Base-by-base conservation (phyloP, 768 basidiomycete genomes). In the Strobilomyces echinocephalus region DNA sequence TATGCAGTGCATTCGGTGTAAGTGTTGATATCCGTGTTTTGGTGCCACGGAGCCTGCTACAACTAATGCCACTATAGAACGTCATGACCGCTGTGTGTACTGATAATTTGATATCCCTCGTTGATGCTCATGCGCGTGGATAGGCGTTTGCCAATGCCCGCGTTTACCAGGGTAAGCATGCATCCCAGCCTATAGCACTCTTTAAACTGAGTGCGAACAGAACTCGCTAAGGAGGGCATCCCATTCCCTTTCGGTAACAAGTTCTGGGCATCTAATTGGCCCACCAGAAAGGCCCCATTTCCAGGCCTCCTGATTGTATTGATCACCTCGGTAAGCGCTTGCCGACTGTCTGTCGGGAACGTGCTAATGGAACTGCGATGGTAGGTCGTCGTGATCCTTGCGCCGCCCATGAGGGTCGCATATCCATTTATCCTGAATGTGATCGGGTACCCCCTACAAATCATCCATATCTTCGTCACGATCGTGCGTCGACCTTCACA, bases 261-360 rank as follows among this genome's bases (percentile, higher is more conserved):
- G 21, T 79, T 83, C 59, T 82, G 80, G 81, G 81, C 82, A 4
- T 79, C 78, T 1, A 83, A 82, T 59, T 81, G 79, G 80, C 79
- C 80, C 3, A 78, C 77, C 3, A 78, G 80, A 12, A 78, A 76
- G 58, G 75, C 81, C 0, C 81, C 81, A 0, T 64, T 81, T 20
- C 79, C 80, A 0, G 81, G 79, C 0, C 71, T 82, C 7, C 74
- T 82, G 49, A 71, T 82, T 7, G 78, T 82, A 46, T 58, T 82
- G 24, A 79, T 81, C 28, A 74, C 77, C 14, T 78, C 80, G 1
- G 77, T 75, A 45, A 47, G 43, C n/a, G 5, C 30, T 16, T 18
- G 10, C 8, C 8, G 16, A 31, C n/a, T n/a, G 18, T 8, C 14
- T 5, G 21, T 41, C 11, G 9, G 43, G n/a, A 12, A 9, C 15